Percentiles rank a stretch among this genome's conserved stretches.
phyloP scores from a whole-genome alignment of 2,329 filamentous ascomycete genomes.

The Dactylellina leptospora region DNA sequence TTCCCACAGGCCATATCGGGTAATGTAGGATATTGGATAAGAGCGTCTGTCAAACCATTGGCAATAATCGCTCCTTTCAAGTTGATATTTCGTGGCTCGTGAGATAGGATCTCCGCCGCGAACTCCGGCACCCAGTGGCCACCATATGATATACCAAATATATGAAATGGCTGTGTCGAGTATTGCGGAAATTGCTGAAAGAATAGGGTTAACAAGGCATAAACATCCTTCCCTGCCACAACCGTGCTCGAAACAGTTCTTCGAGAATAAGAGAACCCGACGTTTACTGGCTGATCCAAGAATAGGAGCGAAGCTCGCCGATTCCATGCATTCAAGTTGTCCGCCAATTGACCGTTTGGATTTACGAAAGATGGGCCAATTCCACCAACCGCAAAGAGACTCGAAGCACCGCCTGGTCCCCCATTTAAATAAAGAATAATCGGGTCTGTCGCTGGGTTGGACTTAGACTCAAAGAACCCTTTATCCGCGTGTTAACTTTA shows the following conservation, averaged over 20 bases:
- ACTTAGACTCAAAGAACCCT: conserved; percentile 99
- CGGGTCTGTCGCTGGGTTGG: conserved; percentile 94
- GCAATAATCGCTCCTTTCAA: conserved; percentile 93
- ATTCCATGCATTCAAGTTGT: conserved; percentile 95
- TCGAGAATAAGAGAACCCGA: conserved; percentile 92
- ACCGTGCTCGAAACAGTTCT: conserved; percentile 91
- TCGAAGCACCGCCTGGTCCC: conserved; percentile 73
- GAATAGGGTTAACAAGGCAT: conserved; percentile 94
- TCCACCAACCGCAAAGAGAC: not conserved
- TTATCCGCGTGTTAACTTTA: too few relatives aligned
- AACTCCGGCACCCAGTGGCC: conserved; percentile 96
- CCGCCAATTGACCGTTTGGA: conserved; percentile 79
- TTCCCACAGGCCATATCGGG: conserved; percentile 97
- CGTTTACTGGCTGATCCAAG: conserved; percentile 98
- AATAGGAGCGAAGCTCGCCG: conserved; percentile 98
- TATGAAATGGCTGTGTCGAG: conserved; percentile 93
- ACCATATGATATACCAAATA: conserved; percentile 92
- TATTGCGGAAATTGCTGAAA: conserved; percentile 99
- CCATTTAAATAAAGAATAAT: conserved; percentile 95
- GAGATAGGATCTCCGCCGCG: conserved; percentile 85
- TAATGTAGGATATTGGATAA: conserved; percentile 94
- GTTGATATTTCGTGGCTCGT: conserved; percentile 98
- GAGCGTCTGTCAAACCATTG: conserved; percentile 92
- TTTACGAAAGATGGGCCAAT: conserved; percentile 83
- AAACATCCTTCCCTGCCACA: conserved; percentile 96